Conservation (phyloP, 2,329 filamentous ascomycete genomes). For the Bipolaris bicolor region DNA sequence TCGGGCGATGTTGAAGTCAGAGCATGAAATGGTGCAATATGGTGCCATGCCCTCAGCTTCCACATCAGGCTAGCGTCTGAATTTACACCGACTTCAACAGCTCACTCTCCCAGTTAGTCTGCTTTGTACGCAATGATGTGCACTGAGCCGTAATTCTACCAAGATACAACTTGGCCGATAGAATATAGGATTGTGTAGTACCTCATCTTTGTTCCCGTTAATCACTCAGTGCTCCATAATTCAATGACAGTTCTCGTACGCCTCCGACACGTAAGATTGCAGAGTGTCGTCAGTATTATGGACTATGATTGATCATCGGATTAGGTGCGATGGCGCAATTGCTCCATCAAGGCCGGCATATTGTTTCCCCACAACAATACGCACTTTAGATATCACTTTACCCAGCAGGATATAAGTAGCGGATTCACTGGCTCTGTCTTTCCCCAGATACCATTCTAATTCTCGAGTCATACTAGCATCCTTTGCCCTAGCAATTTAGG, state of each 20-base stretch:
- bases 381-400: conserved; percentile 1
- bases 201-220: not conserved
- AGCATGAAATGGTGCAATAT: conserved; percentile 27
- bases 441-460: not conserved
- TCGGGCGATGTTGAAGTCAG: conserved; percentile 15
- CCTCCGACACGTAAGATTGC: conserved; percentile 5
- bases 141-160: not conserved
- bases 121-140: not conserved
- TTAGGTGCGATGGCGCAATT: conserved; percentile 49
- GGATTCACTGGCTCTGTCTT: not conserved
- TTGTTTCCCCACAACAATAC: conserved; percentile 19
- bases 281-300: conserved; percentile 8
- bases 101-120: not conserved
- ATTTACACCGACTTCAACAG: conserved; percentile 22
- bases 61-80: conserved; percentile 20
- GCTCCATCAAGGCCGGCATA: conserved; percentile 11
- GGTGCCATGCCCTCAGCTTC: conserved; percentile 21
- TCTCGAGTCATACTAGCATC: not conserved
- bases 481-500: not conserved
- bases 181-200: not conserved
- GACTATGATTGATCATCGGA: conserved; percentile 18
- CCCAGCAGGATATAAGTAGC: conserved; percentile 19
- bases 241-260: not conserved
- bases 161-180: not conserved
- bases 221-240: not conserved